These are phyloP conservation scores for Wickerhamomyces sp. DNA, from an alignment of 1,139 yeast species.

Conservation along the genomic window DNA sequence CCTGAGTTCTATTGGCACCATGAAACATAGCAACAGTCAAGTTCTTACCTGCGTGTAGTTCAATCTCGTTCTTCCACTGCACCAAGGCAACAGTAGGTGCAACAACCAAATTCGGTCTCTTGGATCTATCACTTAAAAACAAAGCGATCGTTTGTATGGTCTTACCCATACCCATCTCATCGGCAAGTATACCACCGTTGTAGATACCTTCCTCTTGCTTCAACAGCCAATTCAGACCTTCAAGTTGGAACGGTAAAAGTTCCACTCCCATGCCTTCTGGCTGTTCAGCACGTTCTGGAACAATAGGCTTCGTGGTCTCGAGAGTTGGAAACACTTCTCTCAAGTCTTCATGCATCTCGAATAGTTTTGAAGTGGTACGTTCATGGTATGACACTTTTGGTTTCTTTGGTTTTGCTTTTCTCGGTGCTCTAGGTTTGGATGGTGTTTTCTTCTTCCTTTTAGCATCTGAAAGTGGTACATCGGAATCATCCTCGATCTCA, in stretches of 20 bases:
- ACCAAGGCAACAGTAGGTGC: slow-evolving; percentile 97
- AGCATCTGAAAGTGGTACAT: slow-evolving; percentile 18
- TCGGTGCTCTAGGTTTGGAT: slow-evolving; percentile 17
- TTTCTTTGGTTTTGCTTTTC: slow-evolving; percentile 32
- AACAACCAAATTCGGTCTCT: slow-evolving; percentile 78
- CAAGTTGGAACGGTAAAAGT: slow-evolving; percentile 84
- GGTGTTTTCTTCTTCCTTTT: slow-evolving; percentile 18
- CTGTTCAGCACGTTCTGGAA: slow-evolving; percentile 60
- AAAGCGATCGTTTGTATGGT: slow-evolving; percentile 92
- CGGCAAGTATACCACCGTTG: slow-evolving; percentile 93
- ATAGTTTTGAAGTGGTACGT: slow-evolving; percentile 59
- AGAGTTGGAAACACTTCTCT: slow-evolving; percentile 66
- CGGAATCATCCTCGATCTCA: slow-evolving; percentile 17
- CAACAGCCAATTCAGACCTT: slow-evolving; percentile 85
- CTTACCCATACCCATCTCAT: slow-evolving; percentile 99
- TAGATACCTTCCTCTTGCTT: slow-evolving; percentile 77
- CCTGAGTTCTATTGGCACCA: slow-evolving; percentile 71
- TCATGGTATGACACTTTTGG: slow-evolving; percentile 66
- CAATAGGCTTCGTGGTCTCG: slow-evolving; percentile 42
- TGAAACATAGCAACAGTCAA: slow-evolving; percentile 71
- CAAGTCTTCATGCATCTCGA: slow-evolving; percentile 73
- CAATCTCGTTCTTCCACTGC: slow-evolving; percentile 97
- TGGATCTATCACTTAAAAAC: slow-evolving; percentile 60
- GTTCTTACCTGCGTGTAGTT: slow-evolving; percentile 68
- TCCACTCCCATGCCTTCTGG: slow-evolving; percentile 74